A percentile compares a stretch with the other conserved stretches of the same genome.
phyloP scores from a whole-genome alignment of 805 yeast species.

The Wickerhamomyces kurtzmanii region DNA sequence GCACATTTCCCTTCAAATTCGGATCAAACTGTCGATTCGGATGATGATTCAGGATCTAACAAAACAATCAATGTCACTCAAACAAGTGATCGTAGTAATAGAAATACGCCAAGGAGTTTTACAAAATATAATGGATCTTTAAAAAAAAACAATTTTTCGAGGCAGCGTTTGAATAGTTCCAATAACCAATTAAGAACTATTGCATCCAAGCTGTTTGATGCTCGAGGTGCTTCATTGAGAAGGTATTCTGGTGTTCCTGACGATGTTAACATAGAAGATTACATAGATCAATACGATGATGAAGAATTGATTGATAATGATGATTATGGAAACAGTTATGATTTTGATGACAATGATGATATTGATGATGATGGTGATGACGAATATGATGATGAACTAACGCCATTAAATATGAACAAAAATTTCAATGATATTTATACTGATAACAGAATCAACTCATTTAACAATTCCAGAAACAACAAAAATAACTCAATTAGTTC shows the following conservation, averaged over 20 bases:
- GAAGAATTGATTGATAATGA: constrained; percentile 24
- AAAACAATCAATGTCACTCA: too few species aligned
- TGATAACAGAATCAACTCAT: constrained; percentile 12
- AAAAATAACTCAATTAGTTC: too few species aligned
- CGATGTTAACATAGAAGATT: constrained; percentile 36
- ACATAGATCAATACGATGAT: constrained; percentile 32
- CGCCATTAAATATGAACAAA: constrained; percentile 11
- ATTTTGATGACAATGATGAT: constrained; percentile 9
- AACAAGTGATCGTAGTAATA: too few species aligned
- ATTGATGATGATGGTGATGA: background rate
- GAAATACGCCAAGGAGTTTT: constrained; percentile 3
- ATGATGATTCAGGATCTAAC: constrained; percentile 8
- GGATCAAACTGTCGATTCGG: constrained; percentile 6
- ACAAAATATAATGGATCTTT: constrained; percentile 12
- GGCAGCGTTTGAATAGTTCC: constrained; percentile 2
- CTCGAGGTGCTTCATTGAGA: constrained; percentile 62
- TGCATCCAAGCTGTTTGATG: constrained; percentile 64
- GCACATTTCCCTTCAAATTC: constrained; percentile 3
- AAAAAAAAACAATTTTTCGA: constrained; percentile 8
- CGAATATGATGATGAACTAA: constrained; percentile 16
- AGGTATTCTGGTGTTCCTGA: constrained; percentile 66
- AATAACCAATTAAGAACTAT: constrained; percentile 44
- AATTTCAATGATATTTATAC: constrained; percentile 3
- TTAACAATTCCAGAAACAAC: too few species aligned
- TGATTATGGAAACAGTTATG: constrained; percentile 17